Evolutionary conservation across 2,329 filamentous ascomycete species (phyloP).

Genomic region (Eutypella sp.): DNA sequence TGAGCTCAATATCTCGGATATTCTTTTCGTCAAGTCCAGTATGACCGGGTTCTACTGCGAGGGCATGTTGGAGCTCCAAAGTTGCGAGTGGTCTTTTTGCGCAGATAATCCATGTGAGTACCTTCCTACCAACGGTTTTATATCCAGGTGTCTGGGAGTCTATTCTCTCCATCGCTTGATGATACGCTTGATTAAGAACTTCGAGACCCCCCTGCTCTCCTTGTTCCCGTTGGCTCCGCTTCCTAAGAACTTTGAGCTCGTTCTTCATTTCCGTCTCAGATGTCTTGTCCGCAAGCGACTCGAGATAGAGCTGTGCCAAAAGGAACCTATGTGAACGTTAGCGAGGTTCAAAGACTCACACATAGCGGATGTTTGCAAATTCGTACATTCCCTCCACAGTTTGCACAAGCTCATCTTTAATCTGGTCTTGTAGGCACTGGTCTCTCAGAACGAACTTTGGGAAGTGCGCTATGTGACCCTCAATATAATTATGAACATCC

Average conservation of each 20-base stretch:
- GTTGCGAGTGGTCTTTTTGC: conserved; percentile 27
- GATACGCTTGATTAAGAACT: conserved; percentile 34
- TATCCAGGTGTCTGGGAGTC: conserved; percentile 27
- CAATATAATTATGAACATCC: conserved; percentile 26
- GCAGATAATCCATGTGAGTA: conserved; percentile 35
- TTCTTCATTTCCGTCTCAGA: background rate
- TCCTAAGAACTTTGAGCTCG: conserved; percentile 25
- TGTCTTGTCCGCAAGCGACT: conserved; percentile 25
- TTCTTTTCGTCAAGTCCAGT: conserved; percentile 28
- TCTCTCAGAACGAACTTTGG: conserved; percentile 10
- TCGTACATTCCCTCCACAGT: conserved; percentile 27
- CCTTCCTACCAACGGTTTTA: conserved; percentile 29
- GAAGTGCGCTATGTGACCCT: conserved; percentile 13
- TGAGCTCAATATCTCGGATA: conserved; percentile 21
- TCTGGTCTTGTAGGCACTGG: conserved; percentile 12
- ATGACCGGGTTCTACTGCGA: conserved; percentile 29
- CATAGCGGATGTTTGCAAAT: background rate
- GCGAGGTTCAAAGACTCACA: conserved; percentile 2
- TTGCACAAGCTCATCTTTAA: conserved; percentile 13
- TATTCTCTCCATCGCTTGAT: conserved; percentile 36
- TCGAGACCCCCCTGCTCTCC: conserved; percentile 19
- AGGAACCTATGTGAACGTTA: conserved; percentile 29
- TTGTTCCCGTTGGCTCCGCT: conserved; percentile 27
- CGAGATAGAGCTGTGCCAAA: conserved; percentile 30
- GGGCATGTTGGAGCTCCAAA: conserved; percentile 34